Evolutionary conservation across 2,329 filamentous ascomycete species (phyloP).

Genomic region (Hyphodiscus sp.): DNA sequence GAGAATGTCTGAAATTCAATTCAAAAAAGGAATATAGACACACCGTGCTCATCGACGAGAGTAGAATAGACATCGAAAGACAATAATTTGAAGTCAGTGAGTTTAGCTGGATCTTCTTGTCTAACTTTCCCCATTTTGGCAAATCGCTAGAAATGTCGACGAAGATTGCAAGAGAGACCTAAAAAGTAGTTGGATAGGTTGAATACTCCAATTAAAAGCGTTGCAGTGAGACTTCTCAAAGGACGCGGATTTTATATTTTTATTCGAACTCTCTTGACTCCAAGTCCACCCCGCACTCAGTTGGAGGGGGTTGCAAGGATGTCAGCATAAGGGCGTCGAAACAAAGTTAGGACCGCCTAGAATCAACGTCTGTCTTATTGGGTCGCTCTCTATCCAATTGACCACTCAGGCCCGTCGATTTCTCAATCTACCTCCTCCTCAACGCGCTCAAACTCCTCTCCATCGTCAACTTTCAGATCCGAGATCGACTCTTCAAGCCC

Average conservation of each 20-base stretch:
- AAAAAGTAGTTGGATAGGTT: not conserved
- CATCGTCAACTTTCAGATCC: conserved; percentile 16
- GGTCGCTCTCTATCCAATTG: not conserved
- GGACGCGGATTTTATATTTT: too few relatives aligned
- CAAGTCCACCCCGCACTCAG: too few relatives aligned
- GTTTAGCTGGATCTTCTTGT: conserved; percentile 3
- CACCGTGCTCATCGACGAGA: conserved; percentile 12
- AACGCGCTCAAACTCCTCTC: conserved; percentile 18
- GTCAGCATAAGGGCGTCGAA: not conserved
- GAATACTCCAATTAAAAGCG: not conserved
- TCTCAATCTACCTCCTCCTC: conserved; percentile 28
- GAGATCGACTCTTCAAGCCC: conserved; percentile 12
- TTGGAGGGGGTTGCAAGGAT: not conserved
- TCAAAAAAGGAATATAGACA: not conserved
- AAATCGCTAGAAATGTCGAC: not conserved
- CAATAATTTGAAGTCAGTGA: conserved; percentile 13
- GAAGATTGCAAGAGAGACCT: not conserved
- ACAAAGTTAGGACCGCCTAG: not conserved
- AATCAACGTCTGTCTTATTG: not conserved
- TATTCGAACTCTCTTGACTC: too few relatives aligned
- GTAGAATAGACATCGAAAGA: conserved; percentile 17
- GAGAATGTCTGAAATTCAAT: not conserved
- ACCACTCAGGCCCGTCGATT: not conserved
- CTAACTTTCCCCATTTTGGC: conserved; percentile 7
- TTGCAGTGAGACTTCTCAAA: too few relatives aligned